These are phyloP conservation scores for Penicillium salamii DNA, from an alignment of 495 filamentous ascomycete genomes.

Conservation along the genomic window DNA sequence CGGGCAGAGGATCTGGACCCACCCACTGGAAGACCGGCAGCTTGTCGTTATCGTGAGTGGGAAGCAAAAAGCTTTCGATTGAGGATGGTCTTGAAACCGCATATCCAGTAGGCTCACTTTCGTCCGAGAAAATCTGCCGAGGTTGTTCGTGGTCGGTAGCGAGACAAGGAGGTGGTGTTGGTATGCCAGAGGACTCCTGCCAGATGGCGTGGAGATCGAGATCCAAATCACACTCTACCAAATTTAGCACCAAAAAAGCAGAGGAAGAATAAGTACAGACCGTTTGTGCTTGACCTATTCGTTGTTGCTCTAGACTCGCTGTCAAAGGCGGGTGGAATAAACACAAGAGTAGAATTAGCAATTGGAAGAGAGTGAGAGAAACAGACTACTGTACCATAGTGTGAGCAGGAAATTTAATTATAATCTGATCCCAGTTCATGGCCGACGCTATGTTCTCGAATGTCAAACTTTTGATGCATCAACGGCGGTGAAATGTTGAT, in stretches of 20 bases:
- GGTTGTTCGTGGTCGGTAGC: not conserved
- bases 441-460: not conserved
- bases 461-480: not conserved
- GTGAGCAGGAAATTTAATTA: not conserved
- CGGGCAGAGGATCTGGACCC: not conserved
- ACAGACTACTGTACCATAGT: not conserved
- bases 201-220: conserved; percentile 4
- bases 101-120: not conserved
- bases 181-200: conserved; percentile 8
- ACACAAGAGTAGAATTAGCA: not conserved
- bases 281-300: not conserved
- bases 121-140: not conserved
- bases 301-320: not conserved
- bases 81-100: not conserved
- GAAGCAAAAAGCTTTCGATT: conserved; percentile 6
- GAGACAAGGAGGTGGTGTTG: conserved; percentile 6
- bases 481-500: conserved; percentile 1
- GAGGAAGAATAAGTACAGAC: not conserved
- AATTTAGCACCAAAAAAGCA: not conserved
- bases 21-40: not conserved
- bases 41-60: not conserved
- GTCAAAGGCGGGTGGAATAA: not conserved
- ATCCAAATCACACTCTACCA: conserved; percentile 3
- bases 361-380: not conserved
- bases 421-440: not conserved